Conservation (phyloP, 371 early-diverging fungal genomes). For the Quaeritorhiza haematococci region DNA sequence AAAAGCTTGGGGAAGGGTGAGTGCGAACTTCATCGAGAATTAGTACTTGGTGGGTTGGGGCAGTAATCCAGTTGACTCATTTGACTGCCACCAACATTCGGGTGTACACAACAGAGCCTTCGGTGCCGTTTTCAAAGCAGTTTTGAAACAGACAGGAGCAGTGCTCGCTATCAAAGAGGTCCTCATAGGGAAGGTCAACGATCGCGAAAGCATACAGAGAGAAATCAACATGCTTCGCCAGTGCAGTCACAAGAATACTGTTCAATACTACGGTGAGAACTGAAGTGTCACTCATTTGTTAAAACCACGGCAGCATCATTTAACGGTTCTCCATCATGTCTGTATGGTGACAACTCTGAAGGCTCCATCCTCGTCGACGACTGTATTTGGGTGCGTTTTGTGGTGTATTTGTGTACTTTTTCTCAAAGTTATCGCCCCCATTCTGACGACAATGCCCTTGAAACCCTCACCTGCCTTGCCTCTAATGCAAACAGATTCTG, state of each 20-base stretch:
- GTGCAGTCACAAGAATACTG: conserved; percentile 21
- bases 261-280: conserved; percentile 25
- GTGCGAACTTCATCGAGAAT: not conserved
- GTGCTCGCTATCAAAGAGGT: conserved; percentile 36
- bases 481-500: conserved; percentile 20
- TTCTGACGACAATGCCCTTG: not conserved
- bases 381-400: conserved; percentile 16
- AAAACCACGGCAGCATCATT: too few relatives aligned
- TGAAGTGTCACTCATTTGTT: too few relatives aligned
- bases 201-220: conserved; percentile 20
- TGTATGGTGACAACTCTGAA: not conserved
- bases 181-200: conserved; percentile 9
- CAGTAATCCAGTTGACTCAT: conserved; percentile 1
- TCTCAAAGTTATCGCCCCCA: too few relatives aligned
- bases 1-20: conserved; percentile 35
- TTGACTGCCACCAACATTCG: too few relatives aligned
- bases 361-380: conserved; percentile 18
- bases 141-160: conserved; percentile 21
- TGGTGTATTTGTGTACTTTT: too few relatives aligned
- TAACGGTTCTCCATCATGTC: not conserved
- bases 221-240: conserved; percentile 27
- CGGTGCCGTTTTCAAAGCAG: conserved; percentile 32
- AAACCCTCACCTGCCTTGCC: not conserved
- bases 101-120: conserved; percentile 32
- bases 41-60: conserved; percentile 4